Base-by-base conservation (phyloP, 306 rosid species). In the Ammopiptanthus mongolicus region DNA sequence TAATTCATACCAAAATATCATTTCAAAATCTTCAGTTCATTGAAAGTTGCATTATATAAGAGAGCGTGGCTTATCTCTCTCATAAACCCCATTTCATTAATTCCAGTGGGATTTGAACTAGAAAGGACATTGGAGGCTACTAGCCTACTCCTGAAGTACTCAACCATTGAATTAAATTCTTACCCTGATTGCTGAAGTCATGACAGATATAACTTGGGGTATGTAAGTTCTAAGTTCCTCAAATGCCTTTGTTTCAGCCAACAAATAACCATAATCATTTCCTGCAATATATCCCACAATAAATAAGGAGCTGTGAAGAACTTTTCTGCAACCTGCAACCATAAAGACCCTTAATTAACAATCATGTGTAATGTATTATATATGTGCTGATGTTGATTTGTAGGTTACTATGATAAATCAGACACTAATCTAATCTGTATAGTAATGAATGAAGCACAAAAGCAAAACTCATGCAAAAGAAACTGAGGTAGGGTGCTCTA, bases 221-320 rank as follows among this genome's bases (percentile, higher is more conserved):
- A 82, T 67, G 4, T 82, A 81, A 28, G 81, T 19, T 42, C 47
- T 58, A 60, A 85, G 61, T 47, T 65, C 84, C 36, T 21, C 85
- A 47, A 82, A 34, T 47, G 39, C 12, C 3, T 6, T 65, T 70
- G 64, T 33, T 11, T 34, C 15, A 22, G 71, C 76, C 58, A 87
- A 57, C 3, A 89, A 77, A 76, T 65, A 63, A 69, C 75, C 81
- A 59, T 87, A 86, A 74, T 90, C 96, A 39, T 90, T 86, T 69
- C 90, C 90, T 60, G 90, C 96, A 36, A 90, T 87, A 82, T 86
- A 88, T 77, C 92, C 96, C 74, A 90, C 83, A 36, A 89, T 23
- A 85, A 89, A 71, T 59, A 89, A 55, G 25, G 91, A 82, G 47
- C 64, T 75, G 17, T 57, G 47, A 36, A 85, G 80, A 57, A 82